phyloP scores from a whole-genome alignment of 208 protist species.

The Porcisia hertigi region DNA sequence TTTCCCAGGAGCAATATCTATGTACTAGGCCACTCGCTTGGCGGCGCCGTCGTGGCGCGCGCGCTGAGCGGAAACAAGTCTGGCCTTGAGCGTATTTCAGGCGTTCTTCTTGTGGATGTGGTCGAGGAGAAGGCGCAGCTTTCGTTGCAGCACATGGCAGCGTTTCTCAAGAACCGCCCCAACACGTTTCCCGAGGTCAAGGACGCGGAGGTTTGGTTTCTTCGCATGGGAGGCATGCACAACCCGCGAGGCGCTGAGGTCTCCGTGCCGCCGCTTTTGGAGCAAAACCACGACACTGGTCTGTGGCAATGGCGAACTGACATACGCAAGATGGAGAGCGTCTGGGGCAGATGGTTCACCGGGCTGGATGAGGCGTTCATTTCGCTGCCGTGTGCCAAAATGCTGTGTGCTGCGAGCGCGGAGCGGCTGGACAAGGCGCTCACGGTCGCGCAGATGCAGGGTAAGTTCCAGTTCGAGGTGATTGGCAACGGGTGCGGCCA shows the following conservation, averaged over 20 bases:
- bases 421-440: slow-evolving; percentile 89
- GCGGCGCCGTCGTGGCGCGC: slow-evolving; percentile 71
- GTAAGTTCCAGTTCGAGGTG: slow-evolving; percentile 93
- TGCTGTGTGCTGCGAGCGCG: slow-evolving; percentile 86
- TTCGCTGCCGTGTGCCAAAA: slow-evolving; percentile 67
- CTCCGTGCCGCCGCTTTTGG: slow-evolving; percentile 79
- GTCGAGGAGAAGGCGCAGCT: slow-evolving; percentile 90
- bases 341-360: slow-evolving; percentile 90
- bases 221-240: slow-evolving; percentile 75
- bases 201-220: slow-evolving; percentile 80
- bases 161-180: slow-evolving; percentile 76
- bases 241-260: slow-evolving; percentile 58
- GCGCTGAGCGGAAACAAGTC: slow-evolving; percentile 41
- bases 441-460: slow-evolving; percentile 94
- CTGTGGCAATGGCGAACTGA: slow-evolving; percentile 79
- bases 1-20: slow-evolving; percentile 59
- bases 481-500: slow-evolving; percentile 86
- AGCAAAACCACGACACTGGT: slow-evolving; percentile 16
- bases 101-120: slow-evolving; percentile 86
- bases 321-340: slow-evolving; percentile 56
- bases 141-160: slow-evolving; percentile 79
- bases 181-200: slow-evolving; percentile 55
- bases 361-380: slow-evolving; percentile 87
- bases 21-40: slow-evolving; percentile 88
- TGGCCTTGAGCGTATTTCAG: slow-evolving; percentile 37